Conservation (phyloP, 768 basidiomycete genomes). For the Lactarius sp. region DNA sequence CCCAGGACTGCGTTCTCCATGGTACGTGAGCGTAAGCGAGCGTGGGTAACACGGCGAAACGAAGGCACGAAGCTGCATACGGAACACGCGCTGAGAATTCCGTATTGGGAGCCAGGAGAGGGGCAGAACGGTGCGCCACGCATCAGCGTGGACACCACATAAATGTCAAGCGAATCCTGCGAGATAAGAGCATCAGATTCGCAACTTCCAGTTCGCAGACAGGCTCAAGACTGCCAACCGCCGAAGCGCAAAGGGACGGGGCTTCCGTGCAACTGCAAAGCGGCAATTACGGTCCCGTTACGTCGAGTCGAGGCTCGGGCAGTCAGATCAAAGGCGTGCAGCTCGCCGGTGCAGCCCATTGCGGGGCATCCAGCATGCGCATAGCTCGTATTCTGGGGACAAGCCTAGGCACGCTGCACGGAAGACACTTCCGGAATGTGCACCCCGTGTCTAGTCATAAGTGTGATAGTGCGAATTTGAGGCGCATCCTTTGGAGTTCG, state of each 20-base stretch:
- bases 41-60: too few relatives aligned
- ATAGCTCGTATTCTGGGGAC: slow-evolving; percentile 32
- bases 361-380: slow-evolving; percentile 41
- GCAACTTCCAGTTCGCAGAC: not conserved
- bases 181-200: not conserved
- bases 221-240: slow-evolving; percentile 24
- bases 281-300: slow-evolving; percentile 39
- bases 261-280: slow-evolving; percentile 24
- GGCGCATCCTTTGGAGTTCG: slow-evolving; percentile 35
- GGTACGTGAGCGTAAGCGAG: too few relatives aligned
- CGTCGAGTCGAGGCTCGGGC: slow-evolving; percentile 37
- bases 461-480: slow-evolving; percentile 36
- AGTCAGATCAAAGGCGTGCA: slow-evolving; percentile 35
- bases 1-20: too few relatives aligned
- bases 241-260: slow-evolving; percentile 38
- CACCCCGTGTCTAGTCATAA: slow-evolving; percentile 31
- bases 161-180: slow-evolving; percentile 38
- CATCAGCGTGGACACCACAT: slow-evolving; percentile 31
- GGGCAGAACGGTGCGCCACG: not conserved
- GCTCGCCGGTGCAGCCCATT: slow-evolving; percentile 34
- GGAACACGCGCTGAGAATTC: too few relatives aligned
- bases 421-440: not conserved
- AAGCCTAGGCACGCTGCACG: not conserved
- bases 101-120: too few relatives aligned
- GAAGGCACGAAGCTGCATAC: too few relatives aligned